Base-by-base conservation (phyloP, 345 rosid species). In the Salix udensis region DNA sequence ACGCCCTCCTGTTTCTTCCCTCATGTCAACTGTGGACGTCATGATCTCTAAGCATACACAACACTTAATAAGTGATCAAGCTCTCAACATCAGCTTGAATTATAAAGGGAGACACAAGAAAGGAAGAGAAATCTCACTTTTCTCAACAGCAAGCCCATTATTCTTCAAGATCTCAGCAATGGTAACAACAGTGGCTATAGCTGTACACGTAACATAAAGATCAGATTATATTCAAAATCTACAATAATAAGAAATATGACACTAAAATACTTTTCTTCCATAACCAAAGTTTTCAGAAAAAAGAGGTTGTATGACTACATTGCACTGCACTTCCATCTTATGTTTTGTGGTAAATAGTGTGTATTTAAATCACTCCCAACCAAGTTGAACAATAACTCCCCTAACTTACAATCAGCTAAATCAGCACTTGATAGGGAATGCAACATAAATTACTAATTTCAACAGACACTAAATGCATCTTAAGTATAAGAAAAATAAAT, bases 101-200 rank as follows among this genome's bases (percentile, higher is more conserved):
- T 1, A 2, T 19, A 14, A 48, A 21, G 2, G 23, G 19, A 26
- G 34, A n/a, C 6, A 6, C 0, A 44, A 10, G 14, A 69, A 74
- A 50, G 52, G 64, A 5, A 46, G 9, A 52, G 4, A 24, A 44
- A 58, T 60, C 82, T 85, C 75, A 85, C 90, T 86, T 79, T 89
- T 92, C 88, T 92, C 94, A 75, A 92, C 77, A 61, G 91, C 94
- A 76, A 90, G 78, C 39, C 93, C 92, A 76, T 89, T 90, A 76
- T 87, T 90, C 87, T 90, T 90, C 86, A 90, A 81, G 78, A 92
- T 89, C 80, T 92, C 97, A 23, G 97, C 90, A 76, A 92, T 86
- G 21, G 94, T 90, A 48, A 90, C 94, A 70, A 90, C 92, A 0
- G 94, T 88, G 23, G 97, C 90, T 53, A 92, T 92, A 67, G 94